Evolutionary conservation across 2,329 filamentous ascomycete genomes (phyloP).

Genomic region (Calonectria honghensis): DNA sequence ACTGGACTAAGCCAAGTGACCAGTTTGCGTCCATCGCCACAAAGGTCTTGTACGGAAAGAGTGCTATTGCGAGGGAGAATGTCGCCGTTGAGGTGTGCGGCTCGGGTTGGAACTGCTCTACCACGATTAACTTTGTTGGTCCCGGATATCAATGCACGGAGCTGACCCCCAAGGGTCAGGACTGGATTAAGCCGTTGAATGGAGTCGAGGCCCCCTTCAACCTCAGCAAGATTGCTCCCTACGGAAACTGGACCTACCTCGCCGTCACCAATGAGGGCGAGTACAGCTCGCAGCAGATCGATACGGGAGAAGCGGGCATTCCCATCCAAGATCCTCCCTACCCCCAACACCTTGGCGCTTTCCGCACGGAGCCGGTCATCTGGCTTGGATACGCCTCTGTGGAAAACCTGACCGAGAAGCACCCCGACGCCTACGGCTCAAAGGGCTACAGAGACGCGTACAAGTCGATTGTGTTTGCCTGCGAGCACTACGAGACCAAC

Average conservation of each 20-base stretch:
- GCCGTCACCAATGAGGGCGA: constrained; percentile 43
- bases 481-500: constrained; percentile 50
- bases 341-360: constrained; percentile 43
- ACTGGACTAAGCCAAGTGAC: constrained; percentile 37
- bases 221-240: constrained; percentile 39
- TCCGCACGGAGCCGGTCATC: constrained; percentile 45
- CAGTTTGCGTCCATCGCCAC: constrained; percentile 39
- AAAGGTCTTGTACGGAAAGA: constrained; percentile 43
- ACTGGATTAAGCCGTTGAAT: constrained; percentile 37
- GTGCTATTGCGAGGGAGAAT: constrained; percentile 38
- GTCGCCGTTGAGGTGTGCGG: constrained; percentile 43
- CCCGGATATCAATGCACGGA: constrained; percentile 51
- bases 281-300: constrained; percentile 44
- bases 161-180: constrained; percentile 1
- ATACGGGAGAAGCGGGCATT: not conserved
- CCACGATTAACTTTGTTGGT: constrained; percentile 46
- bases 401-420: constrained; percentile 26
- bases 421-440: not conserved
- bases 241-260: constrained; percentile 43
- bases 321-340: constrained; percentile 24
- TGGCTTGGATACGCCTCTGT: constrained; percentile 49
- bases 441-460: constrained; percentile 46
- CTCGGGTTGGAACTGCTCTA: constrained; percentile 48
- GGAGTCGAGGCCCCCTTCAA: constrained; percentile 42
- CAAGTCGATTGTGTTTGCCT: constrained; percentile 44